Evolutionary conservation across 148 eudicot species (phyloP).

Genomic region (Beta vulgaris): DNA sequence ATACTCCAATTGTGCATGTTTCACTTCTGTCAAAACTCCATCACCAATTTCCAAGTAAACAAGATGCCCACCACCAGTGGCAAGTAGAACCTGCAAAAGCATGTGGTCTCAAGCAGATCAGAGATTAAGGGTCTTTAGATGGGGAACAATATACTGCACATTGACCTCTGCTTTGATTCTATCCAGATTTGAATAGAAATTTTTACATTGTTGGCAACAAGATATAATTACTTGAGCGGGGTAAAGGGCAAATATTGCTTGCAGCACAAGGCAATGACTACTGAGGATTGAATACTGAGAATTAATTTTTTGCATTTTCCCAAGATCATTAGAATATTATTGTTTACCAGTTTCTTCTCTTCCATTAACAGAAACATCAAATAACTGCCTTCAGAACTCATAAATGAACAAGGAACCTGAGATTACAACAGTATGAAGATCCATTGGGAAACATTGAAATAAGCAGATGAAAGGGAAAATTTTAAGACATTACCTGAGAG

Average conservation of each 20-base stretch:
- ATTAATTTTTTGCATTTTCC: neutral
- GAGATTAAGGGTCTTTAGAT: neutral
- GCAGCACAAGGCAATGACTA: neutral
- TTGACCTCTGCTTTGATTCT: neutral
- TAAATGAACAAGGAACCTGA: neutral
- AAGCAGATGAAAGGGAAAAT: neutral
- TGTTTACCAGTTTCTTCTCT: neutral
- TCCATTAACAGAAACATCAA: neutral
- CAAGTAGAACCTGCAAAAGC: conserved; percentile 70
- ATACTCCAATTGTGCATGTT: conserved; percentile 74
- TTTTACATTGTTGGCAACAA: neutral
- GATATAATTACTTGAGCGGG: neutral
- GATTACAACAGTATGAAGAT: neutral
- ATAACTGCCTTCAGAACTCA: neutral
- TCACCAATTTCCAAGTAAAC: conserved; percentile 92
- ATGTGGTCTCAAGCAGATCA: conserved; percentile 5
- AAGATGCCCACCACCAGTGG: conserved; percentile 91
- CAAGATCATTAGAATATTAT: neutral
- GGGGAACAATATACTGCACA: neutral
- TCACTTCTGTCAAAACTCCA: conserved; percentile 64
- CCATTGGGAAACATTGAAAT: neutral
- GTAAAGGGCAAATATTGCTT: neutral
- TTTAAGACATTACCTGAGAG: conserved; percentile 54
- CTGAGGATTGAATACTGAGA: too few species aligned
- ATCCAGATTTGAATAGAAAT: neutral